Conservation (phyloP, 306 rosid genomes). For the Myrica gale region DNA sequence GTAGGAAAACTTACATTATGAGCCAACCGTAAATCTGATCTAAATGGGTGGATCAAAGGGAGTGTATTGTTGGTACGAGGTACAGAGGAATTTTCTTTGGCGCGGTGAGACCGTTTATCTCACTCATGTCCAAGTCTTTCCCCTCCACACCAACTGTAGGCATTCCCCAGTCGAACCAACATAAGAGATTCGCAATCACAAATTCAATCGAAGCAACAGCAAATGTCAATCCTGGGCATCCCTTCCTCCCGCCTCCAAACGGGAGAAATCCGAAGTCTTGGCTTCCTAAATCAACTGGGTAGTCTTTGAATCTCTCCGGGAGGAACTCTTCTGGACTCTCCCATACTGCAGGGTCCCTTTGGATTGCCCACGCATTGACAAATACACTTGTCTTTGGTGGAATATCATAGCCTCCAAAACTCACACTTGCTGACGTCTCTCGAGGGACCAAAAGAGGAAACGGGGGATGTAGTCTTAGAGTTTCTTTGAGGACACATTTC, state of each 20-base stretch:
- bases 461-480: slow-evolving; percentile 38
- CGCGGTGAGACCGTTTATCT: neutral
- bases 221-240: neutral
- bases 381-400: slow-evolving; percentile 23
- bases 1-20: too few species aligned
- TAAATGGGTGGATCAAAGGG: neutral
- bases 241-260: neutral
- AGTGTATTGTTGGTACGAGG: neutral
- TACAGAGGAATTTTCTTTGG: neutral
- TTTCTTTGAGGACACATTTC: slow-evolving; percentile 30
- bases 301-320: slow-evolving; percentile 33
- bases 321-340: slow-evolving; percentile 31
- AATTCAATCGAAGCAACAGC: neutral
- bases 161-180: neutral
- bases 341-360: slow-evolving; percentile 36
- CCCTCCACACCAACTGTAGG: neutral
- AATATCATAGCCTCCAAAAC: slow-evolving; percentile 27
- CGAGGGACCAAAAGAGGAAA: slow-evolving; percentile 30
- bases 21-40: too few species aligned
- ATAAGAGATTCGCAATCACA: neutral
- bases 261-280: slow-evolving; percentile 14
- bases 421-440: neutral
- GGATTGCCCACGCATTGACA: slow-evolving; percentile 33
- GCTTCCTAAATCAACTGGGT: neutral
- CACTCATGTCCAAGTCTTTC: neutral